Base-by-base conservation (phyloP, 1,284 basidiomycete genomes). In the Athelia sp. region DNA sequence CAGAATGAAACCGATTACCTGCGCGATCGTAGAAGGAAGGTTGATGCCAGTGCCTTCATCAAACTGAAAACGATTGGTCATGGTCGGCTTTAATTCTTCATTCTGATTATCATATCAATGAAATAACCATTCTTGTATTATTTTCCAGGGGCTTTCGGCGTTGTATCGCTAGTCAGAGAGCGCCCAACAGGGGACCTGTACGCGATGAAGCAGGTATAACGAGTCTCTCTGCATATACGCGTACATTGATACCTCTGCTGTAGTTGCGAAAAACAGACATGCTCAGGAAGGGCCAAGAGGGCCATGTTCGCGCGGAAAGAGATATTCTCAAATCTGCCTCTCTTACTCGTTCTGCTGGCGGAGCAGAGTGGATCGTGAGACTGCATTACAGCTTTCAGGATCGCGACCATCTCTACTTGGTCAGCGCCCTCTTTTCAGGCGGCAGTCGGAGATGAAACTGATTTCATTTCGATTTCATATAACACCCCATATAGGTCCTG, bases 281-380 rank as follows among this genome's bases (percentile, higher is more conserved):
- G 93, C 78, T 98, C 58, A 85, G 91, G 45, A 96, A 96, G 71
- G 93, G 92, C n/a, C 96, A 98, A 69, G 95, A 98, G 73, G 95
- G 94, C 2, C 93, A 95, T 65, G 88, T 95, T 57, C 83, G 92
- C 31, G 93, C 93, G 31, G 92, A 96, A 64, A 81, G 93, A 61
- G 92, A 96, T 60, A 74, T 95, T 48, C 81, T 95, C 57, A 90
- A 88, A 68, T 84, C 87, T 32, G 92, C 85, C 35, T 82, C 87
- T 26, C 69, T 88, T 58, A 78, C 87, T 56, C 77, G 77, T 61
- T 80, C 84, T 48, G 78, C 83, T 51, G 78, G 78, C 52, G 79
- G 81, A 43, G 83, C 86, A 48, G 87, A 93, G 58, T 98, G 95
- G 93, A 98, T 98, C 60, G 93, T 98, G 47, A 86, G 86, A 66